phyloP scores from a whole-genome alignment of 2,329 filamentous ascomycete genomes.

The Aspergillus phoenicis region DNA sequence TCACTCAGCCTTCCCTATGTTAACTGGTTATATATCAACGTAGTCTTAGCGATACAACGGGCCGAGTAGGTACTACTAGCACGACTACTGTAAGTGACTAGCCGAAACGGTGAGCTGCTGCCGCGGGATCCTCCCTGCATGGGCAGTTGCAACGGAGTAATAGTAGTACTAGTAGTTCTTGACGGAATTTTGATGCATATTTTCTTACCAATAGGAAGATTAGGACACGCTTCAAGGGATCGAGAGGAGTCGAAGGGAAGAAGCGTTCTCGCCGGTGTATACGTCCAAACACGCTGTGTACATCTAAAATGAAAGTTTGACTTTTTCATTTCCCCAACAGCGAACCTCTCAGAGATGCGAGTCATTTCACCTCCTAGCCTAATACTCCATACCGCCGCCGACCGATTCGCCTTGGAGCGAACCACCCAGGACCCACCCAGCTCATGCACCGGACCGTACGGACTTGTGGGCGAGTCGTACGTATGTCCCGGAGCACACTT shows the following conservation, averaged over 20 bases:
- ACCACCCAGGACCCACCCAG: slow-evolving; percentile 26
- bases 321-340: background rate
- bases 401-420: slow-evolving; percentile 11
- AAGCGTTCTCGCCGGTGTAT: background rate
- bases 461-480: slow-evolving; percentile 10
- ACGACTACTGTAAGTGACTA: background rate
- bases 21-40: background rate
- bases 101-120: background rate
- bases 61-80: background rate
- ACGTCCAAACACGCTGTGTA: background rate
- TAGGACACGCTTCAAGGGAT: background rate
- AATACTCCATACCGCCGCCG: slow-evolving; percentile 1
- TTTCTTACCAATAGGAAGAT: background rate
- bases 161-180: background rate
- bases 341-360: slow-evolving; percentile 18
- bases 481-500: background rate
- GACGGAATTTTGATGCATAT: background rate
- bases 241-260: background rate
- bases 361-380: slow-evolving; percentile 20
- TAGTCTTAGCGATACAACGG: background rate
- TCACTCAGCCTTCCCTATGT: background rate
- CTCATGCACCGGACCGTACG: slow-evolving; percentile 31
- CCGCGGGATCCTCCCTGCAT: background rate
- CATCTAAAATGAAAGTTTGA: background rate
- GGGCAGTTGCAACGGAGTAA: background rate